Evolutionary conservation across 2,329 filamentous ascomycete species (phyloP), one percentile per base, ranked within the genome.

Genomic region (Pyrenophora seminiperda): DNA sequence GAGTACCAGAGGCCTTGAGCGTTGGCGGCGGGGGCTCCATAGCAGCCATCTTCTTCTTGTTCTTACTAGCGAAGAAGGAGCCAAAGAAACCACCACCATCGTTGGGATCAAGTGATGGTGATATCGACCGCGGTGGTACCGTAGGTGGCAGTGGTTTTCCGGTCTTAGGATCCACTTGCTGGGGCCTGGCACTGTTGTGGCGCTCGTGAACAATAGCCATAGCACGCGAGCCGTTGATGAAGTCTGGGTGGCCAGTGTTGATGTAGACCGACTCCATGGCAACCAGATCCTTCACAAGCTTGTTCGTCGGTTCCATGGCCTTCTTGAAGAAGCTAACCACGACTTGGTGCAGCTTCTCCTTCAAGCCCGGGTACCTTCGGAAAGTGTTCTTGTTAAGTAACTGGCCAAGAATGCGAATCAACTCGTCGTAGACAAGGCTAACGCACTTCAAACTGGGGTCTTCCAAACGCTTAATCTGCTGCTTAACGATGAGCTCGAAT

Each of bases 1-100:
- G 80, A 19, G 88, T 96, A 33, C 94, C 93, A 3, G 91, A 96
- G 27, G 94, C 94, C 80, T 97, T 99, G 50, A 99, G 84, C 33
- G 86, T 93, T 22, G 94, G 85, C 56, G 94, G 94, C 31, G 94
- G 94, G 11, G 94, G 82, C 73, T 99, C 94, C 94, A 99, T 99
- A 39, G 93, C 92, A n/a, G 94, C 94, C 78, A 96, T 95, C 87
- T 97, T 97, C 84, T 99, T 99, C 86, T 97, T 99, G 80, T 97
- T 99, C 84, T 97, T 99, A 70, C 90, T 92, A 9, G 94, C 91
- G 72, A 97, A 99, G 83, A 99, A 99, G 68, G 90, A 96, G 63
- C 94, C 94, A 66, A 99, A 99, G 83, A 99, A 99, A 30, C 93
- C 91, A 53, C 82, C 67, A 13, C 73, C 67, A 7, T 71, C 79